Evolutionary conservation across 192 early-diverging fungal species (phyloP), one percentile per base, ranked within the genome.

Genomic region (Linnemannia exigua): DNA sequence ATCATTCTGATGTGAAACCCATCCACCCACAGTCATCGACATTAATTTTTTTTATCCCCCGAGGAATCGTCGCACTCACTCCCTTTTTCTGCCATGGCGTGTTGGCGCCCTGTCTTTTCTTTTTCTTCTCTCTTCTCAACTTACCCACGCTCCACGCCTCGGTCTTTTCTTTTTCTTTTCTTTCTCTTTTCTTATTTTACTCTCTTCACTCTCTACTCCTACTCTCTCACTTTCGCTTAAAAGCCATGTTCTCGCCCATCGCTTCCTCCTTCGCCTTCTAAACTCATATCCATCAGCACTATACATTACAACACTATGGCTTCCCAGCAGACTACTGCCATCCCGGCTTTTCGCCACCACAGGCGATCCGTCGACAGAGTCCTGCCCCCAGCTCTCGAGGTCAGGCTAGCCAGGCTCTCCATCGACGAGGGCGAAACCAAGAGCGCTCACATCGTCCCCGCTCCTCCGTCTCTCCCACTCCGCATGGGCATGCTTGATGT

Each of bases 331-430:
- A 28, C 77, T 25, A 1, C 8, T 2, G 61, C 69, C 22, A 20
- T 52, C 33, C 36, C 50, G 7, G 17, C 14, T 28, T 73, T 68
- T 48, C 82, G 84, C 15, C 84, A 86, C 51, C 84, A 86, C 66
- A 63, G 70, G 38, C 78, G 84, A 17, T 86, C 84, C 11, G 74
- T 86, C 4, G 78, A 80, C 41, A 67, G 84, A 14, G 66, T 86
- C 28, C 77, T 78, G 78, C 84, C 84, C 22, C 84, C 84, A 58
- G 84, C 84, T 1, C 75, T 86, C 22, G 84, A 86, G n/a, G 66
- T 86, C 63, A 36, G 41, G 5, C n/a, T 86, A 17, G 84, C 84
- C 28, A 74, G 78, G 5, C 68, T 86, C 20, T 80, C 79, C 4
- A 76, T 76, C 22, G 79, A 86, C n/a, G 84, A 80, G 36, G 74